A percentile compares a stretch with the other conserved stretches of the same genome.
Evolutionary conservation across 1,139 yeast genomes (phyloP).

Genomic region (Pichia sp.): DNA sequence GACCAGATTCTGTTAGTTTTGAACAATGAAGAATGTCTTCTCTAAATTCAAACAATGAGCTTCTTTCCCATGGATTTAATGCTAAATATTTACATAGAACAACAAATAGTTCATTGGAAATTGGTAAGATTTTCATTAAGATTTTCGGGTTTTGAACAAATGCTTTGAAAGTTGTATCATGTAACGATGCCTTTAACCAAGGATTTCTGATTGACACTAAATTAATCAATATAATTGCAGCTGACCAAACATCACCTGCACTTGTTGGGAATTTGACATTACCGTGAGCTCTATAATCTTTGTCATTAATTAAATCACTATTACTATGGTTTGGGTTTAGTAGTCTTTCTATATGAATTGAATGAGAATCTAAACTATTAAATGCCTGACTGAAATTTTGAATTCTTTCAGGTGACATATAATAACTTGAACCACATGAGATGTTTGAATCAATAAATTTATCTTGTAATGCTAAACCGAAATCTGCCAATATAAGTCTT

Average conservation of each 20-base stretch:
- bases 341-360: slow-evolving; percentile 28
- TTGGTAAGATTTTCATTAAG: slow-evolving; percentile 58
- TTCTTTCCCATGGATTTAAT: slow-evolving; percentile 60
- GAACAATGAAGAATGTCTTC: slow-evolving; percentile 35
- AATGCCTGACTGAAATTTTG: slow-evolving; percentile 35
- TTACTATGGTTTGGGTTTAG: slow-evolving; percentile 15
- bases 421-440: slow-evolving; percentile 82
- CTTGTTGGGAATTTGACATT: slow-evolving; percentile 51
- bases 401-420: slow-evolving; percentile 89
- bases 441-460: slow-evolving; percentile 58
- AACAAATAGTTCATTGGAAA: slow-evolving; percentile 52
- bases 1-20: slow-evolving; percentile 34
- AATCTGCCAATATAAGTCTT: slow-evolving; percentile 66
- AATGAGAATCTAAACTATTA: slow-evolving; percentile 26
- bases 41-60: slow-evolving; percentile 43
- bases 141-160: slow-evolving; percentile 46
- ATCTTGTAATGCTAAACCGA: slow-evolving; percentile 71
- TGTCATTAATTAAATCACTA: neutral
- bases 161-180: slow-evolving; percentile 51
- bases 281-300: slow-evolving; percentile 30
- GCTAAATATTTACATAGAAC: slow-evolving; percentile 49
- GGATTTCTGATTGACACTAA: slow-evolving; percentile 83
- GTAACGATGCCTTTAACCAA: slow-evolving; percentile 75
- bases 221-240: slow-evolving; percentile 75
- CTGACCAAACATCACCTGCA: slow-evolving; percentile 84